These are phyloP conservation scores for Didymella exigua DNA, from an alignment of 2,329 filamentous ascomycete genomes.

Conservation along the genomic window DNA sequence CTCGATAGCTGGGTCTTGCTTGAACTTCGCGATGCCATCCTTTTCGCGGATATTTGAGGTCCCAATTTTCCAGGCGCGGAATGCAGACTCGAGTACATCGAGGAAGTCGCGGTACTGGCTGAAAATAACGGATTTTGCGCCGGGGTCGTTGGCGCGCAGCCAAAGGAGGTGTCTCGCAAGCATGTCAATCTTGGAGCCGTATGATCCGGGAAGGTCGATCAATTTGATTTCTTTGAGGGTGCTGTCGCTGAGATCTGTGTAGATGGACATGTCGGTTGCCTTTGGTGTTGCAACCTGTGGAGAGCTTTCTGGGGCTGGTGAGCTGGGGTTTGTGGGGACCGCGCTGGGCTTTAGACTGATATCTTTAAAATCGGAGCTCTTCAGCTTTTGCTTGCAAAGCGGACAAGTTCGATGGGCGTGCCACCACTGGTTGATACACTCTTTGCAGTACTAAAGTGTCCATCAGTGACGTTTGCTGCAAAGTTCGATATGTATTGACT, in stretches of 20 bases:
- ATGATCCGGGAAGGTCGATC: constrained; percentile 75
- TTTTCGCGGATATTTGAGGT: constrained; percentile 71
- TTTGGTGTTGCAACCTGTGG: constrained; percentile 35
- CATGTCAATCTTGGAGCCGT: constrained; percentile 88
- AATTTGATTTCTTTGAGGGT: constrained; percentile 81
- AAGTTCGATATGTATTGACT: background rate
- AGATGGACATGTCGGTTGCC: constrained; percentile 62
- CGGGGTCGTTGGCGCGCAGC: constrained; percentile 82
- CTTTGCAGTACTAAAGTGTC: constrained; percentile 75
- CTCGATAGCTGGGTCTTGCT: constrained; percentile 72
- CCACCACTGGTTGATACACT: constrained; percentile 84
- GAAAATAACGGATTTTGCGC: constrained; percentile 91
- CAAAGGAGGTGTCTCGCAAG: constrained; percentile 75
- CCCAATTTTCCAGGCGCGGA: constrained; percentile 73
- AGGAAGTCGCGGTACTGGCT: constrained; percentile 88
- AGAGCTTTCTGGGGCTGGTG: constrained; percentile 30
- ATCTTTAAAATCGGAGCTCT: constrained; percentile 73
- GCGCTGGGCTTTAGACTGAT: constrained; percentile 82
- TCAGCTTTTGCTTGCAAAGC: constrained; percentile 76
- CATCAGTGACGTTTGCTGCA: constrained; percentile 1
- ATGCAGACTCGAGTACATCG: constrained; percentile 71
- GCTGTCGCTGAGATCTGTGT: constrained; percentile 73
- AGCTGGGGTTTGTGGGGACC: constrained; percentile 69
- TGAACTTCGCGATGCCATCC: constrained; percentile 76
- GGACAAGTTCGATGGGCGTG: constrained; percentile 76